Evolutionary conservation across 1,284 basidiomycete species (phyloP).

Genomic region (Termitomyces sp.): DNA sequence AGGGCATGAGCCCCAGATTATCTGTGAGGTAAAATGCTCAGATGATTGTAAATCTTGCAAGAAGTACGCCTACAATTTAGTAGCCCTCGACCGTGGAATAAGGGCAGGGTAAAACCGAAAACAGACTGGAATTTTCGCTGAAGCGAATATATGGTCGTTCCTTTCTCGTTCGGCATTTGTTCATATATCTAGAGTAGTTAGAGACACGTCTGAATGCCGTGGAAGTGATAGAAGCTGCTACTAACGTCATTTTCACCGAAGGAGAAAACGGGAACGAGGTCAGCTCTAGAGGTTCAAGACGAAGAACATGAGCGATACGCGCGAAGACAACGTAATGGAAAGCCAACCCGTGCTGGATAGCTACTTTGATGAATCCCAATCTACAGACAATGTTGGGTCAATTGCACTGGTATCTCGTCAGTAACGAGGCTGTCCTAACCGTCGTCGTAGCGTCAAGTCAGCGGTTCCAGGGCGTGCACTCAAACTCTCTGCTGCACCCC

Average conservation of each 20-base stretch:
- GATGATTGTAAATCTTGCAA: not conserved
- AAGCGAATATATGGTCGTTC: constrained; percentile 81
- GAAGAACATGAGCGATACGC: not conserved
- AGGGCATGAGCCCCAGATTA: constrained; percentile 89
- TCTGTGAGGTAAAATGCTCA: constrained; percentile 39
- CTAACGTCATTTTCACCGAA: constrained; percentile 97
- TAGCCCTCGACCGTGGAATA: constrained; percentile 89
- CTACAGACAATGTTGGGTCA: constrained; percentile 30
- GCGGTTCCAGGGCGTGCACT: constrained; percentile 93
- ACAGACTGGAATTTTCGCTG: constrained; percentile 88
- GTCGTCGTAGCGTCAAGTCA: constrained; percentile 82
- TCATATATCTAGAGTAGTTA: constrained; percentile 71
- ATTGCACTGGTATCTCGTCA: not conserved
- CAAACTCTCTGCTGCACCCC: constrained; percentile 92
- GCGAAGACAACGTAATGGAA: not conserved
- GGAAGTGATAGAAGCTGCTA: constrained; percentile 12
- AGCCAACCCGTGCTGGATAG: constrained; percentile 82
- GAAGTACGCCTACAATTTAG: constrained; percentile 72
- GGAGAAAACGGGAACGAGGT: constrained; percentile 91
- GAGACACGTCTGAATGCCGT: not conserved
- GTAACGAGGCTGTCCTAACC: constrained; percentile 37
- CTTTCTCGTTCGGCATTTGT: constrained; percentile 92
- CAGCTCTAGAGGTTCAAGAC: constrained; percentile 50
- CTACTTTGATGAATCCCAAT: constrained; percentile 94
- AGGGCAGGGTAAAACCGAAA: constrained; percentile 95